Evolutionary conservation across 768 basidiomycete species (phyloP), one percentile per base, ranked within the genome.

Genomic region (Russula earlei): DNA sequence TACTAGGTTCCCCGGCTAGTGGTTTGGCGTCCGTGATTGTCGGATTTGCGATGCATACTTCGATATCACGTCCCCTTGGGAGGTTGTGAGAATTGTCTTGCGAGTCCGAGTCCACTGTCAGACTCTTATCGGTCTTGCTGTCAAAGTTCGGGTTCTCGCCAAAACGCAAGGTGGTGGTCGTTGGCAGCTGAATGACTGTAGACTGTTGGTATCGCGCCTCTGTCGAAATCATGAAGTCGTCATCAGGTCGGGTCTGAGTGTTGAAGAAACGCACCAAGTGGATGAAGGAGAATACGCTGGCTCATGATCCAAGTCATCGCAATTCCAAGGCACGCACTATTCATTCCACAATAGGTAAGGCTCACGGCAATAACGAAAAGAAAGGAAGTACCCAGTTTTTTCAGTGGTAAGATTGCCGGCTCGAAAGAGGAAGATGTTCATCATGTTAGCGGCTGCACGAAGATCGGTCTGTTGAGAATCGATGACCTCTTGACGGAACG

Each of bases 271-370:
- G 54, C 59, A 70, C 70, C 66, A 24, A 65, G 68, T 10, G 69
- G 61, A 33, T 70, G 69, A 42, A 69, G 66, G 50, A 72, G 65
- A 55, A 72, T 65, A 7, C 67, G 64, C 50, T 72, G 71, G 53
- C 66, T 67, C 70, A 67, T 70, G 55, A 70, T 71, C 70, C 68
- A 71, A 17, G 69, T 67, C 20, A 67, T 44, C 2, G 66, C 63
- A 59, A 69, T 71, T 44, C 63, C 72, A 20, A 70, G 59, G n/a
- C 69, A 63, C 11, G 66, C 63, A 29, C 71, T 72, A 40, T 31
- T 7, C 29, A 31, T 31, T 4, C 29, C 1, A 31, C 3, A n/a
- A n/a, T n/a, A 31, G 5, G 29, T 31, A 31, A 42, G 52, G 42
- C 37, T 40, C 4, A 48, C 27, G 29, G 29, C 29, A 31, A n/a